Base-by-base conservation (phyloP, 768 basidiomycete genomes). In the Boletus reticuloceps region DNA sequence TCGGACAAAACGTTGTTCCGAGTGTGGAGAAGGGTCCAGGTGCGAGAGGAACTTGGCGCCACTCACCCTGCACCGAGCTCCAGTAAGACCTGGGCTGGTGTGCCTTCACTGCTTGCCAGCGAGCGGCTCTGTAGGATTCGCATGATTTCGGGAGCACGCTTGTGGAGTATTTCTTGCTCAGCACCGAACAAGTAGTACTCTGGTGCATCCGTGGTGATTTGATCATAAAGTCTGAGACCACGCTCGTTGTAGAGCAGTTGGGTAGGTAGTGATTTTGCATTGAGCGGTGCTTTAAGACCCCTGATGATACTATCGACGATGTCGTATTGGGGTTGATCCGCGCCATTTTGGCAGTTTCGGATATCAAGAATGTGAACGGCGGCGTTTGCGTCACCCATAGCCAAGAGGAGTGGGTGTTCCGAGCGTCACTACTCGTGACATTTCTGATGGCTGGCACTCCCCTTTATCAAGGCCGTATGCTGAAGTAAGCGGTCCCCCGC, bases 61-160 rank as follows among this genome's bases (percentile, higher is more conserved):
- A 44, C 91, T 79, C 70, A 94, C 92, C 95, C 95, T 10, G 94
- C 91, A 42, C 96, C 95, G n/a, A 98, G 80, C 67, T 98, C 95
- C 40, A 98, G 78, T 8, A 97, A 78, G 49, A 86, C 79, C 50
- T 84, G 81, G 40, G 80, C 82, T 4, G 74, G 64, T 16, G 64
- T 61, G 17, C 70, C 60, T 29, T 25, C 19, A 1, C 65, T 67
- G 16, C 40, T 50, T 19, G 55, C 59, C 4, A 43, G 22, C 8
- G 43, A 50, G 20, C 69, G 69, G 29, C 69, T 65, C 68, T 90
- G 82, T 88, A 94, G 93, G 50, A 77, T 72, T 31, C 72, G 74
- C 17, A 88, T 88, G 49, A 99, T 94, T 34, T 93, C 87, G 43
- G 81, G 74, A 3, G 85, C 85, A 58, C 89, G 78, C 25, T 68